phyloP scores from a whole-genome alignment of 2,329 filamentous ascomycete genomes.

The Botrytis elliptica region DNA sequence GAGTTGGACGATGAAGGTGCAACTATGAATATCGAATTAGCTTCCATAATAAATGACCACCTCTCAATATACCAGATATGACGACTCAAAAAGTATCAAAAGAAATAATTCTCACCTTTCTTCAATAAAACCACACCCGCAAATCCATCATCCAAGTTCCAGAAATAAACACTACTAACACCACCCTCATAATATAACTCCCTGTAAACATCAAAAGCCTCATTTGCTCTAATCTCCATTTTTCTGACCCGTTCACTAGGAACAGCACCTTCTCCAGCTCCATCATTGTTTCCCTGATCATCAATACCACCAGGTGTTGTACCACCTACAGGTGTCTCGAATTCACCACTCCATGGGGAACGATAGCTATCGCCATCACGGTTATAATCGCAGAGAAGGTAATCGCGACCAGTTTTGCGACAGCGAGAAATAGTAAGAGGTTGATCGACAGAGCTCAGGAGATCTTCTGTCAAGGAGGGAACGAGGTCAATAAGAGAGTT shows the following conservation, averaged over 20 bases:
- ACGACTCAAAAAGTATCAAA: neutral
- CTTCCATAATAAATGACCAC: neutral
- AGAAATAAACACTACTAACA: slow-evolving; percentile 94
- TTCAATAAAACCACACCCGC: slow-evolving; percentile 94
- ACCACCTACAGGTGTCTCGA: slow-evolving; percentile 81
- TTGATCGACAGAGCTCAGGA: slow-evolving; percentile 96
- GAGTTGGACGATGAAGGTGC: slow-evolving; percentile 64
- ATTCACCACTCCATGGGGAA: slow-evolving; percentile 98
- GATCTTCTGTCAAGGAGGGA: slow-evolving; percentile 92
- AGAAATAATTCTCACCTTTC: slow-evolving; percentile 63
- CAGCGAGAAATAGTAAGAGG: slow-evolving; percentile 85
- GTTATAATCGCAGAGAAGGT: slow-evolving; percentile 99
- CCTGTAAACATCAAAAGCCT: slow-evolving; percentile 94
- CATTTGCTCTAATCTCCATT: slow-evolving; percentile 92
- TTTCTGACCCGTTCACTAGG: slow-evolving; percentile 87
- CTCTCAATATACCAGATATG: neutral
- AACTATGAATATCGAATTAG: slow-evolving; percentile 46
- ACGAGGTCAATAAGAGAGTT: slow-evolving; percentile 84
- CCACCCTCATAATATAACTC: slow-evolving; percentile 97
- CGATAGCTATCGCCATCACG: slow-evolving; percentile 97
- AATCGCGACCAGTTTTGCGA: slow-evolving; percentile 86
- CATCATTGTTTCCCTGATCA: slow-evolving; percentile 52
- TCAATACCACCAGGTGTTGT: slow-evolving; percentile 55
- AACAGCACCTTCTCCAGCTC: slow-evolving; percentile 74
- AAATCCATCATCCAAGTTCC: slow-evolving; percentile 97